Percentiles rank a stretch among this genome's conserved stretches.
phyloP scores from a whole-genome alignment of 2,329 filamentous ascomycete species.

The Dendryphion nanum region DNA sequence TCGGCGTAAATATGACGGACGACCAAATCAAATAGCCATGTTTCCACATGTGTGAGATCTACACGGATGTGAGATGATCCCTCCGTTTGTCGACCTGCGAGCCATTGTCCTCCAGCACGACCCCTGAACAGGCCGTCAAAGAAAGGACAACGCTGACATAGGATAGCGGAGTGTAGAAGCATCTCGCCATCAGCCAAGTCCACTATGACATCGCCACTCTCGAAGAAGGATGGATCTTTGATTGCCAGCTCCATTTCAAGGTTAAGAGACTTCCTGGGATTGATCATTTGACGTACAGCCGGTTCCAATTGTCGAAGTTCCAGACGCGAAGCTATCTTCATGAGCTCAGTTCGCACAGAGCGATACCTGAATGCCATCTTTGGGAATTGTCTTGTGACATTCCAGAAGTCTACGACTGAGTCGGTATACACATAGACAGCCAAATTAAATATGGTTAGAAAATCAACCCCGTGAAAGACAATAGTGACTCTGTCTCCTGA shows the following conservation, averaged over 20 bases:
- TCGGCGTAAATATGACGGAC: constrained; percentile 83
- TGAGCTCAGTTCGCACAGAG: constrained; percentile 79
- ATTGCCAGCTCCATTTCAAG: constrained; percentile 70
- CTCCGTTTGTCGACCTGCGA: constrained; percentile 64
- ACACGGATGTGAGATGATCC: constrained; percentile 60
- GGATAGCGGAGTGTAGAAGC: constrained; percentile 70
- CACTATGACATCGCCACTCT: constrained; percentile 75
- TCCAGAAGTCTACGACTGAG: constrained; percentile 79
- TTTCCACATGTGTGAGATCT: constrained; percentile 78
- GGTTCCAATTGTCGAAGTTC: constrained; percentile 71
- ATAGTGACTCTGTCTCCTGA: constrained; percentile 56
- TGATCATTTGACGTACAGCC: constrained; percentile 72
- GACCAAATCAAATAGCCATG: constrained; percentile 73
- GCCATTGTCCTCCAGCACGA: constrained; percentile 81
- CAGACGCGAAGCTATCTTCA: constrained; percentile 74
- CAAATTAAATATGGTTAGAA: constrained; percentile 76
- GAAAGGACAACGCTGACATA: constrained; percentile 86
- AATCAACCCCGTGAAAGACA: constrained; percentile 68
- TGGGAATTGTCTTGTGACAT: constrained; percentile 66
- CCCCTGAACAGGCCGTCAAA: constrained; percentile 88
- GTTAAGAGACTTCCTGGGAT: constrained; percentile 63
- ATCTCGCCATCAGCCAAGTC: constrained; percentile 73
- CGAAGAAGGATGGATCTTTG: constrained; percentile 68
- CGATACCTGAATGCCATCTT: constrained; percentile 71
- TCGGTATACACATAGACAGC: constrained; percentile 81